Evolutionary conservation across 768 basidiomycete species (phyloP), one percentile per base, ranked within the genome.

Genomic region (Pulveroboletus ravenelii): DNA sequence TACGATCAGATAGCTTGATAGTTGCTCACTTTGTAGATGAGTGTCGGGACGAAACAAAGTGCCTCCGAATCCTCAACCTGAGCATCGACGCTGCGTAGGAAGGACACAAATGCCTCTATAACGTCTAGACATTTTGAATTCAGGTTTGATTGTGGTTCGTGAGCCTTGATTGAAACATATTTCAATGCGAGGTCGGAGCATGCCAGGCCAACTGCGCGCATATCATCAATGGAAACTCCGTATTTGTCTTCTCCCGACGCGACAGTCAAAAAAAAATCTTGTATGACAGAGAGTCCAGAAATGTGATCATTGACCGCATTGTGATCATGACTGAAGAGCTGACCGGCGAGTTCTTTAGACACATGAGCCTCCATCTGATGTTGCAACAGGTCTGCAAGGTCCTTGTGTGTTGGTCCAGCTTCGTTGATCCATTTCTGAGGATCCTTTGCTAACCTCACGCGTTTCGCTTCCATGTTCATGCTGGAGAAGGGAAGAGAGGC

Each of bases 281-380:
- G 78, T 18, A 98, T 75, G 43, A 72, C 76, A 6, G 78, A 73
- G 46, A 98, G 69, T 6, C 89, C 95, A n/a, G 75, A 73, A 47
- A 95, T 78, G 61, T 89, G 85, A 65, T 98, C 96, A 59, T 92
- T 94, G 56, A 97, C 86, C 6, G 93, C 91, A 57, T 87, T 90
- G 66, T 97, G 96, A 60, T 96, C 96, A 53, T 88, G 89, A 62
- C 95, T 97, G 73, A 97, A 99, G 27, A 99, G 74, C 27, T 81
- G 81, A 5, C 79, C 69, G 12, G 88, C 67, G 3, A 98, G 70
- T 2, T 93, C 87, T 53, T 85, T 83, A 3, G 87, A 87, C 6
- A 80, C 76, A 60, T 87, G 79, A 9, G 84, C 78, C 57, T 94
- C 93, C 93, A 98, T 97, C 68, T 99, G 96, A 55, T 77, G 81